Percentiles rank a stretch among this genome's conserved stretches.
Conservation (phyloP, 495 filamentous ascomycete species). For the Aspergillus wentii region DNA sequence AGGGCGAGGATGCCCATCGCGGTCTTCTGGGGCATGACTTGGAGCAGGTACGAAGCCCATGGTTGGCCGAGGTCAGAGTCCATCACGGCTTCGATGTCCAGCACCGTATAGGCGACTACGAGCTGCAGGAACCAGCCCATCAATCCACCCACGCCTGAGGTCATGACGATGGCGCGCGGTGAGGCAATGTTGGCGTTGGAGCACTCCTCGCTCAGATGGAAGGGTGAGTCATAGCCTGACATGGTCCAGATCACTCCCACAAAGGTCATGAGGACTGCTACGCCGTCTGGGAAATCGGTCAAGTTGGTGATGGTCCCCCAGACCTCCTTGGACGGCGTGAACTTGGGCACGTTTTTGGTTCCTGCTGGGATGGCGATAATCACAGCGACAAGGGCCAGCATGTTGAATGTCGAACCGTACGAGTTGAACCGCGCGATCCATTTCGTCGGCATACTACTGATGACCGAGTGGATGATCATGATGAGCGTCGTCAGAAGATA, state of each 20-base stretch:
- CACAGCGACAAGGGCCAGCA: constrained; percentile 60
- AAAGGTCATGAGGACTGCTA: constrained; percentile 74
- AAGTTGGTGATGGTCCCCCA: constrained; percentile 68
- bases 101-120: constrained; percentile 75
- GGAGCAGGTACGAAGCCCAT: constrained; percentile 69
- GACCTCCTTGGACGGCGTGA: constrained; percentile 56
- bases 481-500: constrained; percentile 67
- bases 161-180: constrained; percentile 73
- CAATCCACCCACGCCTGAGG: constrained; percentile 60
- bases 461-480: constrained; percentile 64
- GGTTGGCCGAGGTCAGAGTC: constrained; percentile 66
- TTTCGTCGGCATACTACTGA: constrained; percentile 70
- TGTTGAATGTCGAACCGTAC: constrained; percentile 68
- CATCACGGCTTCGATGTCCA: constrained; percentile 59
- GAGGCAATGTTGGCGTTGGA: constrained; percentile 71
- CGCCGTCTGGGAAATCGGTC: constrained; percentile 66
- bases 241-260: constrained; percentile 62
- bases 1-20: constrained; percentile 63
- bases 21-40: constrained; percentile 60
- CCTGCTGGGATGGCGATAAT: constrained; percentile 68
- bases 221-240: constrained; percentile 68
- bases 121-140: constrained; percentile 74
- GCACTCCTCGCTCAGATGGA: constrained; percentile 75
- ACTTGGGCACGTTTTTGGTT: constrained; percentile 55
- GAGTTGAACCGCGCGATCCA: constrained; percentile 77